phyloP scores from a whole-genome alignment of 164 flowering plant genomes.

The Hamamelis virginiana region DNA sequence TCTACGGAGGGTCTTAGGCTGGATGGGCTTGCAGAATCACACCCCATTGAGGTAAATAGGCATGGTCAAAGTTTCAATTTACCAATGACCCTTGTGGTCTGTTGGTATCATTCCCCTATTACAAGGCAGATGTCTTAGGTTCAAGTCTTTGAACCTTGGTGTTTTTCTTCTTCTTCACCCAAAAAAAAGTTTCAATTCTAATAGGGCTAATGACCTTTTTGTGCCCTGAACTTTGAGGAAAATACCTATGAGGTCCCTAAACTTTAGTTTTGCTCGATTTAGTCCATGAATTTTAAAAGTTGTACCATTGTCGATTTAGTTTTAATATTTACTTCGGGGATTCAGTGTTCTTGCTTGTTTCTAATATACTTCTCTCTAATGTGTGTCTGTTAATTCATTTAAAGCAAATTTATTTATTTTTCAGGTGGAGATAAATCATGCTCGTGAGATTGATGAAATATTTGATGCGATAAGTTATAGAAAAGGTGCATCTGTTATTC shows the following conservation, averaged over 20 bases:
- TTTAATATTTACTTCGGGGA: background rate
- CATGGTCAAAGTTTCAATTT: background rate
- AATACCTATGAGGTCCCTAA: no score
- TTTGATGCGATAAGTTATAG: constrained; percentile 88
- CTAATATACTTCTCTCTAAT: background rate
- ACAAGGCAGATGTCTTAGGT: no score
- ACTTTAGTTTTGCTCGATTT: no score
- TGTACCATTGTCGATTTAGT: no score
- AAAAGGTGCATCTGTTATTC: constrained; percentile 86
- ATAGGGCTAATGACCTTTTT: no score
- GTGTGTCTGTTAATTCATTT: background rate
- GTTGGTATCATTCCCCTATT: no score
- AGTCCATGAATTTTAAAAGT: no score
- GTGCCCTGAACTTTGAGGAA: no score
- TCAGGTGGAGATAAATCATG: constrained; percentile 84
- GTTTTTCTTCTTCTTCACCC: no score
- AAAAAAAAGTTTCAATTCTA: no score
- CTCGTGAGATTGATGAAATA: constrained; percentile 78
- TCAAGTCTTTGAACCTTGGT: no score
- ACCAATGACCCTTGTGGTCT: background rate
- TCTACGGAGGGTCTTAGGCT: constrained; percentile 67
- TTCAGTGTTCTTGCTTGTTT: background rate
- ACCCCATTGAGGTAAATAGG: constrained; percentile 78
- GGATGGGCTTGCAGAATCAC: constrained; percentile 86
- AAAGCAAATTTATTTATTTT: background rate